Base-by-base conservation (phyloP, 495 filamentous ascomycete genomes). In the Hyaloscypha finlandica region DNA sequence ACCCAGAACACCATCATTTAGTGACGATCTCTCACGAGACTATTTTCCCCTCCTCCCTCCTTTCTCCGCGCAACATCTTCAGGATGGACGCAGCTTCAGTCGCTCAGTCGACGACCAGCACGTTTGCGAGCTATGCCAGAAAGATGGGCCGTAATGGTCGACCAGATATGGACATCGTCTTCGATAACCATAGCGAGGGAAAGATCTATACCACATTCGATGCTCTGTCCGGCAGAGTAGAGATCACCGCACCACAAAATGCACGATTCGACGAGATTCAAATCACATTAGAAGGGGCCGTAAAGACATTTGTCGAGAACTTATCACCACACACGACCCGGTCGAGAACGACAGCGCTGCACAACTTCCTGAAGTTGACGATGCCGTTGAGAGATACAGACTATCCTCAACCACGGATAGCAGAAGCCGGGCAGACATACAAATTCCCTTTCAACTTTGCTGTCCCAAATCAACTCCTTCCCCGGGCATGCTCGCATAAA, bases 381-480 rank as follows among this genome's bases (percentile, higher is more conserved):
- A 94, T 97, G 80, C 95, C 96, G 5, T 86, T 94, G 16, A 79
- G 87, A 42, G 83, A 89, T 12, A 76, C 84, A 3, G 77, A 81
- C 2, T 92, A 94, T 69, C 94, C 94, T 0, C 81, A 84, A 14
- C 86, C 90, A 20, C 80, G 90, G 8, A 79, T 93, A 25, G 76
- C 93, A 14, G 85, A 91, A 74, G 81, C 85, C 3, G 91, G 87
- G 4, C 80, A 79, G 59, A 84, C 79, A 31, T 92, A 94, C 75
- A 86, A 76, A 16, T 88, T 96, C 61, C 91, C 92, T 2, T 99
- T 97, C 78, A 88, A 86, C 66, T 99, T 99, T 72, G 89, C 92
- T 45, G 85, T 98, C 14, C 95, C 96, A 1, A 82, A 85, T 33
- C 86, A 87, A 12, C 67, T 74, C 5, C 79, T 89, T 8, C 85